phyloP scores from a whole-genome alignment of 2,329 filamentous ascomycete species.

The Aspergillus sp. region DNA sequence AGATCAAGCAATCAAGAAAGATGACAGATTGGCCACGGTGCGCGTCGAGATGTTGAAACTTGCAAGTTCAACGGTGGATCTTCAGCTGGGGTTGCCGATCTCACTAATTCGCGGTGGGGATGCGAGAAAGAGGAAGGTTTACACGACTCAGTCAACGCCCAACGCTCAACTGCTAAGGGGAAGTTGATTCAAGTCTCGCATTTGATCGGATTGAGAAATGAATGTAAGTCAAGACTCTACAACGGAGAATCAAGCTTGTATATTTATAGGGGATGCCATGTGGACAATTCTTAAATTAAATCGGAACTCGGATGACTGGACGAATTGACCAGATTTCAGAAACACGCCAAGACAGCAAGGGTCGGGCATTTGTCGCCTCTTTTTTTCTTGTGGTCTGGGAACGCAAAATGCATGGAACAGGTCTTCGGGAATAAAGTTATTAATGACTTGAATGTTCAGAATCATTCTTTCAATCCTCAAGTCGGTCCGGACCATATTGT shows the following conservation, averaged over 20 bases:
- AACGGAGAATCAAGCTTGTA: no score
- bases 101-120: background rate
- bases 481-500: background rate
- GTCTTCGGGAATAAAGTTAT: no score
- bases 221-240: no score
- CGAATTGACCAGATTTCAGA: constrained; percentile 5
- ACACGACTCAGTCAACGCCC: constrained; percentile 1
- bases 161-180: background rate
- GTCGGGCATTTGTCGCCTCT: background rate
- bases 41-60: background rate
- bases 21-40: no score
- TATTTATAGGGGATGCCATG: background rate
- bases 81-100: background rate
- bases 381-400: background rate
- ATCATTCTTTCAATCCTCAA: background rate
- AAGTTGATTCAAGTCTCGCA: background rate
- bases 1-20: background rate
- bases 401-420: no score
- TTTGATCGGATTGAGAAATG: no score
- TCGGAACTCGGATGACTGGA: no score
- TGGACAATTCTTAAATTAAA: background rate
- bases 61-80: background rate
- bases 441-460: no score
- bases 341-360: background rate
- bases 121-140: constrained; percentile 14